phyloP scores from a whole-genome alignment of 2,329 filamentous ascomycete species.

The Alternaria triticimaculans region DNA sequence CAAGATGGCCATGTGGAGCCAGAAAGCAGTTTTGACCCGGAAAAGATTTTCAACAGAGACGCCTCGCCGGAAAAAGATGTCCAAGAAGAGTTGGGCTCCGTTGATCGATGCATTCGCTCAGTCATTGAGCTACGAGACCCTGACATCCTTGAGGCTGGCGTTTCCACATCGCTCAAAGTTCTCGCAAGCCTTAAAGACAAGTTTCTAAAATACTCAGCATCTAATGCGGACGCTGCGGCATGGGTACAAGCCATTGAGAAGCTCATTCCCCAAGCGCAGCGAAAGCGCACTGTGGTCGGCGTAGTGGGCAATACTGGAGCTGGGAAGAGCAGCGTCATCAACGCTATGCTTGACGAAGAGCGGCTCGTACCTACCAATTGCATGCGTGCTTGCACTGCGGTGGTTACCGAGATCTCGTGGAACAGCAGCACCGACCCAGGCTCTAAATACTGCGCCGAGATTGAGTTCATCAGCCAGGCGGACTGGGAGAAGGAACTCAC shows the following conservation, averaged over 20 bases:
- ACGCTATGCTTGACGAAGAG: conserved; percentile 68
- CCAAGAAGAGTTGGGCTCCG: conserved; percentile 7
- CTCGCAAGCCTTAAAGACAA: conserved; percentile 44
- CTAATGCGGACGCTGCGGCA: conserved; percentile 40
- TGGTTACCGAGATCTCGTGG: conserved; percentile 66
- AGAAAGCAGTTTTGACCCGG: conserved; percentile 19
- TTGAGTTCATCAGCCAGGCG: conserved; percentile 62
- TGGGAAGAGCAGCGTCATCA: conserved; percentile 69
- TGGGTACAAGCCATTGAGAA: conserved; percentile 54
- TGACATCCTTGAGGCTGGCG: conserved; percentile 50
- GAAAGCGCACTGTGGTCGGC: conserved; percentile 60
- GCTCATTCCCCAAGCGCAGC: conserved; percentile 49
- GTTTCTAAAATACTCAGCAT: conserved; percentile 31
- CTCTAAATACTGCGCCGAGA: conserved; percentile 59
- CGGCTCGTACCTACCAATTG: conserved; percentile 63
- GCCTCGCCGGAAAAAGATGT: conserved; percentile 3
- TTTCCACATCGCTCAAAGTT: conserved; percentile 47
- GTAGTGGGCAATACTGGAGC: conserved; percentile 68
- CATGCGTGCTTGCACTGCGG: conserved; percentile 68
- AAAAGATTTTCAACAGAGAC: conserved; percentile 25
- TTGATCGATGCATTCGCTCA: conserved; percentile 34
- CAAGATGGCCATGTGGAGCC: background rate
- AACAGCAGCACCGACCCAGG: conserved; percentile 54
- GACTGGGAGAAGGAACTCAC: conserved; percentile 63
- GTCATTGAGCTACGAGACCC: conserved; percentile 42